phyloP scores from a whole-genome alignment of 192 early-diverging fungal species.

The Linnemannia zychae region DNA sequence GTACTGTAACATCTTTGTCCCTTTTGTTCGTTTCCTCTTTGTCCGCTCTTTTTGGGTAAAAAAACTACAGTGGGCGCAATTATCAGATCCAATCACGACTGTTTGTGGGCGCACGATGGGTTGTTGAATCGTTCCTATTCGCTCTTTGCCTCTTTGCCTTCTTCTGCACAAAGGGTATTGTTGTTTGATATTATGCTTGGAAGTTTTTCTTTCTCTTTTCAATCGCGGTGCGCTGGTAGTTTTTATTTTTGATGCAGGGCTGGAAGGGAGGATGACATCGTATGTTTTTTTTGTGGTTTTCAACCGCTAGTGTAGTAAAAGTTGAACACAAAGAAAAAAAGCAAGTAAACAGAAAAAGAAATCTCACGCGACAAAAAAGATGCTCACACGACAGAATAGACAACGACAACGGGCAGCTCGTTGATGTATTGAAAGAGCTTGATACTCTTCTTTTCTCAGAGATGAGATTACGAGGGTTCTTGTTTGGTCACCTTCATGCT shows the following conservation, averaged over 20 bases:
- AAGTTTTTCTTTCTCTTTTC: not conserved
- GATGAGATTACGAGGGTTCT: not conserved
- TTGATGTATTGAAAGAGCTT: too few relatives aligned
- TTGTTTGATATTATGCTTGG: too few relatives aligned
- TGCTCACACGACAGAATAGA: not conserved
- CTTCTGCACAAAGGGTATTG: too few relatives aligned
- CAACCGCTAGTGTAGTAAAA: not conserved
- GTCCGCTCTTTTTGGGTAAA: not conserved
- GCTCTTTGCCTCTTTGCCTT: not conserved
- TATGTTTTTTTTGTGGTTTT: not conserved
- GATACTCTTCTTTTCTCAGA: not conserved
- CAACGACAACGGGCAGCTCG: not conserved
- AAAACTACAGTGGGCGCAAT: not conserved
- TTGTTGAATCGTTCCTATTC: not conserved
- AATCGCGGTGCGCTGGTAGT: not conserved
- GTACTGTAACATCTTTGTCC: too few relatives aligned
- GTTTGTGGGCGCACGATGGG: not conserved
- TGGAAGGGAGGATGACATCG: not conserved
- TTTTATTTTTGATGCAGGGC: not conserved
- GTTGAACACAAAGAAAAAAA: not conserved
- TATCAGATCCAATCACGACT: not conserved
- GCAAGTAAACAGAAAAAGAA: not conserved
- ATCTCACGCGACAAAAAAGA: constrained; percentile 6
- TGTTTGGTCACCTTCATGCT: not conserved
- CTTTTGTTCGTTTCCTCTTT: too few relatives aligned